Evolutionary conservation across 176 grass and related monocot species (phyloP).

Genomic region (Chloris gayana): DNA sequence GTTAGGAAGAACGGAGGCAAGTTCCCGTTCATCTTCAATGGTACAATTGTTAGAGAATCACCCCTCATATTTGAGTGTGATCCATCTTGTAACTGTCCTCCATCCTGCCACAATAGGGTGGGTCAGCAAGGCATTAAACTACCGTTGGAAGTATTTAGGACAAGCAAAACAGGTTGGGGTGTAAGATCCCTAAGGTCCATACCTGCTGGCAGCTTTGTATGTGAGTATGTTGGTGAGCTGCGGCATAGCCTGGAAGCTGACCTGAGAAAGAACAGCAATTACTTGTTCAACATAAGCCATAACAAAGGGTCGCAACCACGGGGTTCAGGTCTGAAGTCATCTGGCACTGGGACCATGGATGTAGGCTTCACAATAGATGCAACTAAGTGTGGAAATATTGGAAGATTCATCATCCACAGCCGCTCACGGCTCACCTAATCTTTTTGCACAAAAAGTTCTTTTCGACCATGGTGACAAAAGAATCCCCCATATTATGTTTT

Average conservation of each 20-base stretch:
- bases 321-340: slow-evolving; percentile 22
- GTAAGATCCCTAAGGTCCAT: slow-evolving; percentile 81
- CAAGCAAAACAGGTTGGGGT: slow-evolving; percentile 64
- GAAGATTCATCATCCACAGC: slow-evolving; percentile 87
- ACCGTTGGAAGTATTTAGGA: slow-evolving; percentile 77
- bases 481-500: slow-evolving; percentile 78
- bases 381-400: slow-evolving; percentile 58
- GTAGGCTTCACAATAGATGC: slow-evolving; percentile 73
- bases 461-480: slow-evolving; percentile 72
- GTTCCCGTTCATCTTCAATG: slow-evolving; percentile 69
- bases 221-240: slow-evolving; percentile 77
- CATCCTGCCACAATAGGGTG: slow-evolving; percentile 72
- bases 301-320: slow-evolving; percentile 43
- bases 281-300: slow-evolving; percentile 72
- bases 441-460: slow-evolving; percentile 75
- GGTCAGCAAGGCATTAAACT: slow-evolving; percentile 72
- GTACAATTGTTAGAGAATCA: slow-evolving; percentile 64
- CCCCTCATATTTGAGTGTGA: slow-evolving; percentile 74
- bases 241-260: slow-evolving; percentile 54
- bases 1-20: slow-evolving; percentile 69
- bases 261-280: slow-evolving; percentile 59
- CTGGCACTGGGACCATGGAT: slow-evolving; percentile 35
- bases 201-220: slow-evolving; percentile 73
- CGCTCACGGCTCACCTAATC: slow-evolving; percentile 78
- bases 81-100: slow-evolving; percentile 53